Conservation (phyloP, 1,284 basidiomycete genomes). For the Rhodotorula sp. region DNA sequence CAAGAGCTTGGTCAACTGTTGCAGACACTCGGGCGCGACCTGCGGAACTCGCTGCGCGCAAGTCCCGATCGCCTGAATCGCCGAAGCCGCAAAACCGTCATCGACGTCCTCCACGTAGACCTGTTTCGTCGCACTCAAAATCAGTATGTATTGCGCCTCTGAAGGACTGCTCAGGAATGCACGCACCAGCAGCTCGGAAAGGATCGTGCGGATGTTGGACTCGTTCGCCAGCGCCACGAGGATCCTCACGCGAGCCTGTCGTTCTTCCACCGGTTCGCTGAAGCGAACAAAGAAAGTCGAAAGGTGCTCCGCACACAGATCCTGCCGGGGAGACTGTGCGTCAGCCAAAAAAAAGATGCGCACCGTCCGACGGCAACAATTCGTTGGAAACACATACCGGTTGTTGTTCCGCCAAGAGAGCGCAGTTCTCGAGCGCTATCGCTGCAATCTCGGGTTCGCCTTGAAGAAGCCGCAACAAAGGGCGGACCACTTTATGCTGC, state of each 20-base stretch:
- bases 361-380: no score
- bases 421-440: conserved; percentile 68
- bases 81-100: conserved; percentile 65
- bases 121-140: conserved; percentile 51
- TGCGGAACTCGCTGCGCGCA: conserved; percentile 68
- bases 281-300: conserved; percentile 67
- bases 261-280: conserved; percentile 51
- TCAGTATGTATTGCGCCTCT: not conserved
- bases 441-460: conserved; percentile 63
- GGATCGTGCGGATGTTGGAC: conserved; percentile 67
- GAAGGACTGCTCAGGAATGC: not conserved
- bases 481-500: conserved; percentile 60
- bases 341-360: no score
- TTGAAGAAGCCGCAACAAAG: conserved; percentile 67
- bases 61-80: conserved; percentile 73
- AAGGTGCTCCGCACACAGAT: conserved; percentile 62
- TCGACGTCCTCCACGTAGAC: conserved; percentile 68
- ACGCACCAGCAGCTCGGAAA: conserved; percentile 77
- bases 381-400: conserved; percentile 47
- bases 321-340: conserved; percentile 48
- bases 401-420: conserved; percentile 61
- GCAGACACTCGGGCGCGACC: conserved; percentile 67
- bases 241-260: conserved; percentile 67
- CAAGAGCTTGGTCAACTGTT: conserved; percentile 73
- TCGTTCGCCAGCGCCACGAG: conserved; percentile 63